phyloP scores from a whole-genome alignment of 768 basidiomycete species.

The Mycena albidolilacea region DNA sequence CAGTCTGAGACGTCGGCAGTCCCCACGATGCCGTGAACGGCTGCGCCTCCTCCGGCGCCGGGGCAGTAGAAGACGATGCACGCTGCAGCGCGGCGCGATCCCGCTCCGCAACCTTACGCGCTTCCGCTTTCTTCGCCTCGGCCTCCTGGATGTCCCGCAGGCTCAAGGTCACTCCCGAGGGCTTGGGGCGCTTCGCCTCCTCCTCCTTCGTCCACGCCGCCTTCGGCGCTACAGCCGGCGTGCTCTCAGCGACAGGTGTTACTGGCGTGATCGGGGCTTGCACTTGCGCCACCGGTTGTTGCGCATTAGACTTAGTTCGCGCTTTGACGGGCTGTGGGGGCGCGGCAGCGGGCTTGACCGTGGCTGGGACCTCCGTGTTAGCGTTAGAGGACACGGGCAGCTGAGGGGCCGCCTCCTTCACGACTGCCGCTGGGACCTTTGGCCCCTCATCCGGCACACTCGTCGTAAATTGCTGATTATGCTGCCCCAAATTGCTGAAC shows the following conservation, averaged over 20 bases:
- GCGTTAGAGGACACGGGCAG: conserved; percentile 35
- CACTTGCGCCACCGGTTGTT: conserved; percentile 35
- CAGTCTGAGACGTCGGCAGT: conserved; percentile 86
- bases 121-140: conserved; percentile 86
- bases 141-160: conserved; percentile 96
- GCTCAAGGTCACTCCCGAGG: conserved; percentile 66
- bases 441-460: conserved; percentile 35
- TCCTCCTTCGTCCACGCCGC: conserved; percentile 80
- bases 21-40: conserved; percentile 87
- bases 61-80: conserved; percentile 52
- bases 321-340: conserved; percentile 43
- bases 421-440: conserved; percentile 23
- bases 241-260: conserved; percentile 39
- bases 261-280: conserved; percentile 37
- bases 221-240: conserved; percentile 54
- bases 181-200: conserved; percentile 71
- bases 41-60: conserved; percentile 69
- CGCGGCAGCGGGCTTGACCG: conserved; percentile 37
- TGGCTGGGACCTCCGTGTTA: conserved; percentile 22
- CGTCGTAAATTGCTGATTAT: conserved; percentile 61
- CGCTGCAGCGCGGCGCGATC: conserved; percentile 72
- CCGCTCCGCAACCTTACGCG: conserved; percentile 80
- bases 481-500: conserved; percentile 70
- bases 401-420: conserved; percentile 11
- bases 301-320: conserved; percentile 30